Base-by-base conservation (phyloP, 1,284 basidiomycete species). In the Stygiomarasmius scandens region DNA sequence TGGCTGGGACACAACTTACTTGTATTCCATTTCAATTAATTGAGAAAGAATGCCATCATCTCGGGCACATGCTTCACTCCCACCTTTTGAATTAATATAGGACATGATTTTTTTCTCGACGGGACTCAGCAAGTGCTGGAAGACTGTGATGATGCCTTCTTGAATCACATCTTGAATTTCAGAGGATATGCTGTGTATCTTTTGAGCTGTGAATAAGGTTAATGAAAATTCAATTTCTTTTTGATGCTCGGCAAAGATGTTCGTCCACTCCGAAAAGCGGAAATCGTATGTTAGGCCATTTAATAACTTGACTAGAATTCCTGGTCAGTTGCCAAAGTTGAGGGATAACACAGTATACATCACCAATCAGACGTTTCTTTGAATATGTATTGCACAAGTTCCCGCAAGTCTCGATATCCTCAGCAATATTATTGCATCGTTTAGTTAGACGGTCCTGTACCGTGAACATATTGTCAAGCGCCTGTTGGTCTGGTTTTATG, bases 331-430 rank as follows among this genome's bases (percentile, higher is more conserved):
- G 25, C 23, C n/a, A 25, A 32, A 10, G 11, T 5, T 14, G 20
- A 2, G 29, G 5, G 19, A 44, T 23, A 52, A 29, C 3, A 23
- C 12, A n/a, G 23, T 22, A 6, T 3, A 61, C 64, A 32, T 38
- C 34, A 71, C 70, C 63, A 10, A 68, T 55, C 9, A 65, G 53
- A 25, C 59, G 62, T 16, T 68, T 67, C 58, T 66, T 66, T 6
- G 58, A 58, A 52, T 67, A 68, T 2, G 55, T 55, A 45, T 68
- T 64, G 43, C 66, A 66, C 9, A 62, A 36, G 48, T 65, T 67
- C 8, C 61, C 66, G 38, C 66, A 68, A 14, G 58, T 51, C n/a
- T 51, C 43, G 45, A 68, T 67, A 47, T 67, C 66, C 6, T 59
- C 25, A 12, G 55, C 61, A 25, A 66, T 49, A 19, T 49, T 23